These are phyloP conservation scores for Tagetes erecta DNA, from an alignment of 129 eudicot genomes.

Conservation along the genomic window DNA sequence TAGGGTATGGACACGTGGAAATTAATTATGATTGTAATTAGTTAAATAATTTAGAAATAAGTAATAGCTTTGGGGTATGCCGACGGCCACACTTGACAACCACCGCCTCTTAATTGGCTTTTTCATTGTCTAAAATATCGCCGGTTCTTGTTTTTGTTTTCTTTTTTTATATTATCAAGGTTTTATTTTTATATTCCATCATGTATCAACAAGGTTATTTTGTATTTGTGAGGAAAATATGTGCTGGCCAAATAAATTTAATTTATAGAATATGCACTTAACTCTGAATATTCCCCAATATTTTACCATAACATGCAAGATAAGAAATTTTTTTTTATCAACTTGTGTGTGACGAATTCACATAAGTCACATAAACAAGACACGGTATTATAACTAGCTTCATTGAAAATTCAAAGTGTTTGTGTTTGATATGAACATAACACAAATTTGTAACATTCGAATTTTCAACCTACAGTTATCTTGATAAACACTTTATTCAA, in stretches of 20 bases:
- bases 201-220: constrained; percentile 22
- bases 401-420: too few relatives aligned
- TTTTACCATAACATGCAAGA: background rate
- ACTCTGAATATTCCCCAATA: constrained; percentile 13
- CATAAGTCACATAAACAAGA: too few relatives aligned
- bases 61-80: constrained; percentile 36
- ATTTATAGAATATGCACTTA: constrained; percentile 1
- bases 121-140: constrained; percentile 36
- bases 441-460: too few relatives aligned
- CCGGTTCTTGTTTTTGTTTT: constrained; percentile 36
- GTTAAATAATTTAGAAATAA: background rate
- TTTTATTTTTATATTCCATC: background rate
- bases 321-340: too few relatives aligned
- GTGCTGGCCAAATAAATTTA: constrained; percentile 27
- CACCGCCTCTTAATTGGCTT: constrained; percentile 39
- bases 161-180: background rate
- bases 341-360: too few relatives aligned
- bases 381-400: too few relatives aligned
- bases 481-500: too few relatives aligned
- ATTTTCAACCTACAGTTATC: too few relatives aligned
- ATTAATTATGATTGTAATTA: background rate
- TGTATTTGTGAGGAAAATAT: constrained; percentile 35
- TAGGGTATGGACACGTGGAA: constrained; percentile 35
- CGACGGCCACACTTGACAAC: constrained; percentile 47
- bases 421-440: too few relatives aligned